phyloP scores from a whole-genome alignment of 1,284 basidiomycete genomes.

The Apiotrichum sp. region DNA sequence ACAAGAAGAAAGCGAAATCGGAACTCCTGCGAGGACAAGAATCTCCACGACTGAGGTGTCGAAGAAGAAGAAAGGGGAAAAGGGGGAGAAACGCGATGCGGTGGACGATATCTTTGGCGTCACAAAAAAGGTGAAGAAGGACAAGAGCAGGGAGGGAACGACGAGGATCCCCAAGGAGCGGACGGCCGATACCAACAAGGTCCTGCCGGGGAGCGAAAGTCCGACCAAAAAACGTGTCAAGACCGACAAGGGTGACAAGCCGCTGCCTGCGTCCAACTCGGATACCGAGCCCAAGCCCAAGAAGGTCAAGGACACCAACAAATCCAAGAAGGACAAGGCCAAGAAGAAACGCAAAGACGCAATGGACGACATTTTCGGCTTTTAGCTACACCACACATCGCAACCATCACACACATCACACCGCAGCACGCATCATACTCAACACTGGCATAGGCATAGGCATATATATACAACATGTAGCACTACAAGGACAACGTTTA shows the following conservation, averaged over 20 bases:
- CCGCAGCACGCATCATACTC: too few species aligned
- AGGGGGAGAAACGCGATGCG: slow-evolving; percentile 25
- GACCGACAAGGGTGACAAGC: not conserved
- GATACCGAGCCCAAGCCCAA: not conserved
- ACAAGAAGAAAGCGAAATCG: too few species aligned
- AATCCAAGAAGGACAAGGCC: not conserved
- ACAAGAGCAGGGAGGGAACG: not conserved
- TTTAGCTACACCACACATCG: not conserved
- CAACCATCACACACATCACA: not conserved
- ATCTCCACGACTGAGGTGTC: too few species aligned
- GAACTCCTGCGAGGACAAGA: too few species aligned
- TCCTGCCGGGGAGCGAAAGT: not conserved
- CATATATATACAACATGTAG: not conserved
- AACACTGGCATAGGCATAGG: too few species aligned
- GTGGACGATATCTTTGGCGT: slow-evolving; percentile 40
- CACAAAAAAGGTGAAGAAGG: not conserved
- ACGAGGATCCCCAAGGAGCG: not conserved
- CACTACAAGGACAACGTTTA: not conserved
- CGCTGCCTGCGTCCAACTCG: not conserved
- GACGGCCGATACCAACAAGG: not conserved
- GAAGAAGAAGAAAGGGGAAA: not conserved
- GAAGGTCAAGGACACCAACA: not conserved
- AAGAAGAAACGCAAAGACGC: slow-evolving; percentile 27
- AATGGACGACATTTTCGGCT: slow-evolving; percentile 40
- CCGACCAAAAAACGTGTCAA: not conserved